Base-by-base conservation (phyloP, 2,329 filamentous ascomycete species). In the Cladosporium sp. region DNA sequence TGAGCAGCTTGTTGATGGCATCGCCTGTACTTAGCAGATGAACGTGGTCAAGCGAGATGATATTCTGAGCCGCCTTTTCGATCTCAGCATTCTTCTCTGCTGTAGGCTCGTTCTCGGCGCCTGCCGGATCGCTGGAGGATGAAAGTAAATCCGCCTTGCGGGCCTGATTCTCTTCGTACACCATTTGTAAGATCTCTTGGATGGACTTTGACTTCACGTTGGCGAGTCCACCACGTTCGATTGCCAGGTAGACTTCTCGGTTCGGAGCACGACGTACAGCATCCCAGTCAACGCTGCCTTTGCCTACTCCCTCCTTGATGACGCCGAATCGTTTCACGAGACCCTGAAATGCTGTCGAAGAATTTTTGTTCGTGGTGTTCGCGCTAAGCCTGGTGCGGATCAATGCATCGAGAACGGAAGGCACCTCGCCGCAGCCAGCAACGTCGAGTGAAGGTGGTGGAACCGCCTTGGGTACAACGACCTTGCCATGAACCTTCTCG, bases 271-370 rank as follows among this genome's bases (percentile, higher is more conserved):
- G 71, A 20, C 84, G 82, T 1, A 92, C 86, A 9, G 83, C 83
- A 63, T 90, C 83, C 87, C 88, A 93, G 68, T 91, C 78, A 7
- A 91, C 86, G 56, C 86, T 89, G 3, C 86, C 87, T 64, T 86
- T 84, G 4, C 87, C 87, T 9, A 87, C 74, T 6, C 87, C 84
- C 40, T 81, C 77, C 32, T 84, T 70, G 3, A 87, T 73, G 17
- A 83, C 77, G 1, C 89, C 88, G 61, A 87, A 91, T 34, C 74
- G 80, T 17, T 81, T 67, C 2, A 87, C 83, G 0, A 94, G 77
- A 0, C 84, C 85, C 58, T 80, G 76, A 61, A 93, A 83, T 5
- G 89, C 87, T 39, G 77, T 80, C 19, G 84, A 84, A 0, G 89
- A 86, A 42, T 87, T 87, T 15, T 70, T 77, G 48, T 77, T 77